Base-by-base conservation (phyloP, 768 basidiomycete species). In the Holtermanniella nyarrowii region DNA sequence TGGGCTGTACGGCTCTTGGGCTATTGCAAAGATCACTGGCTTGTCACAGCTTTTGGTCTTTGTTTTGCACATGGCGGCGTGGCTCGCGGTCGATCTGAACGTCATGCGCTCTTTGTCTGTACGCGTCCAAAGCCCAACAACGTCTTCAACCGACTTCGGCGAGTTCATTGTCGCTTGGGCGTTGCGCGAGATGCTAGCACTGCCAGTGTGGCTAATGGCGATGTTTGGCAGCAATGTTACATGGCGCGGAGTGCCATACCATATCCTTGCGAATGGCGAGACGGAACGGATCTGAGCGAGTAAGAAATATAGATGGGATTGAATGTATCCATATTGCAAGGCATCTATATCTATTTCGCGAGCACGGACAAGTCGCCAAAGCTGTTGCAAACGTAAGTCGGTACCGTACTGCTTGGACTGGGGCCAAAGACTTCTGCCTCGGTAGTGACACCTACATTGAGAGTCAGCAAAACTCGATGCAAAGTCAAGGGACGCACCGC, bases 151-250 rank as follows among this genome's bases (percentile, higher is more conserved):
- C 26, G 74, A 75, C 44, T 74, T 76, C 12, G 76, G 76, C 72
- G 62, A 74, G 46, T 96, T 95, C 70, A 59, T 88, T 41, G 63
- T 74, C 25, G 86, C 88, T 5, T 99, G 90, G 88, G 68, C 76
- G 16, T 73, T 77, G 18, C 78, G 95, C 51, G 95, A 99, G 72
- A 12, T 83, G 39, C 69, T 91, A 53, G 83, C 93, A 3, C 74
- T 97, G 20, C 95, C 95, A 0, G 87, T 97, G 52, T 99, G 83
- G 80, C 45, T 84, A 5, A 74, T 83, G 55, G 93, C 86, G 4
- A 80, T 99, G 39, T 72, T 83, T 46, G 89, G 91, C 24, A 77
- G 81, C 66, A 80, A 82, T 52, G 87, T 99, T 26, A 75, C 77
- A 0, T 99, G 95, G 95, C 78, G 95, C 65, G 93, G 91, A 0